phyloP scores from a whole-genome alignment of 1,284 basidiomycete species.

The Malassezia globosa region DNA sequence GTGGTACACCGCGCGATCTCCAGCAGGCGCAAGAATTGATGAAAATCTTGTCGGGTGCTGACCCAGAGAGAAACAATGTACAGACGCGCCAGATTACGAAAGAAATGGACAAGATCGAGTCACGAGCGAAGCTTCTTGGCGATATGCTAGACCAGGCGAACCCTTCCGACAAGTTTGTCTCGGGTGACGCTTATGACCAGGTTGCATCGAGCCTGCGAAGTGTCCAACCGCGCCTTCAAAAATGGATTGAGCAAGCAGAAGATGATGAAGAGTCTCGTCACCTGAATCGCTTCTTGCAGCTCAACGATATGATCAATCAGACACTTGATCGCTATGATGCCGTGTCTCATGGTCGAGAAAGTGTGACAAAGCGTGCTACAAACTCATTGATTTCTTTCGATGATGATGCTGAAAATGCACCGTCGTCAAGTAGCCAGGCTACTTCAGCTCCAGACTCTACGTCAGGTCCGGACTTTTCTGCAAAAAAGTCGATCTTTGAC shows the following conservation, averaged over 20 bases:
- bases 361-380: conserved; percentile 55
- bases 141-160: conserved; percentile 94
- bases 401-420: conserved; percentile 12
- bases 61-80: conserved; percentile 70
- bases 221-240: conserved; percentile 87
- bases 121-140: conserved; percentile 82
- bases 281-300: conserved; percentile 81
- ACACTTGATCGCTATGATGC: conserved; percentile 80
- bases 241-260: conserved; percentile 95
- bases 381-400: conserved; percentile 43
- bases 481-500: too few relatives aligned
- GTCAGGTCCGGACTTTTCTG: too few relatives aligned
- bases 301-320: conserved; percentile 94
- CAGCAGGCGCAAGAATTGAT: conserved; percentile 94
- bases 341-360: conserved; percentile 69
- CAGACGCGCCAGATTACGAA: conserved; percentile 78
- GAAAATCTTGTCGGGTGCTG: conserved; percentile 84
- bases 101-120: conserved; percentile 87
- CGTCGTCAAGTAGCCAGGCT: not conserved
- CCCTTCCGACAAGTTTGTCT: conserved; percentile 52
- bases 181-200: conserved; percentile 92
- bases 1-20: conserved; percentile 88
- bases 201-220: conserved; percentile 69
- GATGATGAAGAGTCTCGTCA: conserved; percentile 55
- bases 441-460: not conserved